These are phyloP conservation scores for Stachybotrys echinatus DNA, from an alignment of 2,329 filamentous ascomycete genomes.

Conservation along the genomic window DNA sequence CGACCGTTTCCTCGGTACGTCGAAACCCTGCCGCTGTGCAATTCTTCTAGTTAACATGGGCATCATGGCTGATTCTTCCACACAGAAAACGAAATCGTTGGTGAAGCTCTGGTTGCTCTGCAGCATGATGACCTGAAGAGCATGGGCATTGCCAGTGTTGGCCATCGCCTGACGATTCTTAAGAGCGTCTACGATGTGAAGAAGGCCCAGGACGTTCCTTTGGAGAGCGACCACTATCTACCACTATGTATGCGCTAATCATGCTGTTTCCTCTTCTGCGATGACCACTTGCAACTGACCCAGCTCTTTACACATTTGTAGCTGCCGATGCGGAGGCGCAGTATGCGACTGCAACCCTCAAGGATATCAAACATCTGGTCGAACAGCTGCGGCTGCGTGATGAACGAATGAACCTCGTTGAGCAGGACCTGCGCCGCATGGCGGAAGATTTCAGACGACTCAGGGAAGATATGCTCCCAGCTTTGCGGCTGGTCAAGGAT, in stretches of 20 bases:
- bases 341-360: constrained; percentile 82
- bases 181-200: constrained; percentile 97
- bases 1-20: constrained; percentile 75
- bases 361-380: constrained; percentile 87
- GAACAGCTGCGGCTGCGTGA: constrained; percentile 86
- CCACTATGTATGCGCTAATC: constrained; percentile 65
- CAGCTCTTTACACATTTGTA: constrained; percentile 29
- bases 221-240: constrained; percentile 91
- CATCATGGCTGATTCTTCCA: neutral
- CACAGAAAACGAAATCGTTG: constrained; percentile 87
- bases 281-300: constrained; percentile 11
- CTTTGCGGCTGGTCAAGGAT: constrained; percentile 87
- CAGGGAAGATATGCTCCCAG: constrained; percentile 85
- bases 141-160: constrained; percentile 88
- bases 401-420: constrained; percentile 78
- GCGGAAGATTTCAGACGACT: constrained; percentile 85
- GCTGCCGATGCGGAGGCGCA: constrained; percentile 85
- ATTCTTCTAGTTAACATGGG: neutral
- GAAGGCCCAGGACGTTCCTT: constrained; percentile 82
- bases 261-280: constrained; percentile 3
- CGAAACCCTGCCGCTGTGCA: constrained; percentile 6
- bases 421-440: constrained; percentile 76
- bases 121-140: constrained; percentile 92
- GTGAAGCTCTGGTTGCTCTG: constrained; percentile 82
- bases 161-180: constrained; percentile 88